A percentile compares a stretch with the other conserved stretches of the same genome.
Conservation (phyloP, 208 protist species). For the Endotrypanum monterogeii region DNA sequence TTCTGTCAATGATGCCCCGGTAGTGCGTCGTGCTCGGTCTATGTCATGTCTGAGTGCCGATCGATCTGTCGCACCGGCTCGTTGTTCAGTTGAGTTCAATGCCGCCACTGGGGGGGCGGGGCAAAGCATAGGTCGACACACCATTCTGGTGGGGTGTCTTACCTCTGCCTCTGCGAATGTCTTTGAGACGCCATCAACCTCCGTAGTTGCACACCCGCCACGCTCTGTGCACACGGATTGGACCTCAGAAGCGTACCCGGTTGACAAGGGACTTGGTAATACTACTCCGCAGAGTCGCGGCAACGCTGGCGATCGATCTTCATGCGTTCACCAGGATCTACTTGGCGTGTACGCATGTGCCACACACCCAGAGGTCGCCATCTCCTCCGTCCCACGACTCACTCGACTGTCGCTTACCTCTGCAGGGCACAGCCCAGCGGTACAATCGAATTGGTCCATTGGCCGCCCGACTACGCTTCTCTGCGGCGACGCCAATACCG, state of each 20-base stretch:
- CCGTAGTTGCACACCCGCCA: not conserved
- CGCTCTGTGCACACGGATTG: not conserved
- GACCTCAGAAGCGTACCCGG: not conserved
- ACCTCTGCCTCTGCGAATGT: not conserved
- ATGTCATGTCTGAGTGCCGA: slow-evolving; percentile 20
- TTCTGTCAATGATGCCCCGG: not conserved
- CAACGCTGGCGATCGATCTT: not conserved
- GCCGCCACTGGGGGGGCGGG: not conserved
- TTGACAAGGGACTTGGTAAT: not conserved
- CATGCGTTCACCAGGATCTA: too few species aligned
- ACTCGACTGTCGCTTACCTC: slow-evolving; percentile 20
- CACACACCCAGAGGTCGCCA: not conserved
- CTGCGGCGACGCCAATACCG: slow-evolving; percentile 4
- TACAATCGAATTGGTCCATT: slow-evolving; percentile 12
- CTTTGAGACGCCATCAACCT: not conserved
- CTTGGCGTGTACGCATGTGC: not conserved
- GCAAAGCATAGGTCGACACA: slow-evolving; percentile 11
- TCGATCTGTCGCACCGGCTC: slow-evolving; percentile 39
- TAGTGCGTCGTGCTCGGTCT: slow-evolving; percentile 9
- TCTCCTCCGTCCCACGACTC: slow-evolving; percentile 15
- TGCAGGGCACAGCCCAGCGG: slow-evolving; percentile 20
- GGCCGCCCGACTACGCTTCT: slow-evolving; percentile 28
- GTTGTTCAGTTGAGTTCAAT: slow-evolving; percentile 19
- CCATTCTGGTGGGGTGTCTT: not conserved
- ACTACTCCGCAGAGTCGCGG: not conserved